Evolutionary conservation across 1,284 basidiomycete genomes (phyloP).

Genomic region (Ustilago loliicola): DNA sequence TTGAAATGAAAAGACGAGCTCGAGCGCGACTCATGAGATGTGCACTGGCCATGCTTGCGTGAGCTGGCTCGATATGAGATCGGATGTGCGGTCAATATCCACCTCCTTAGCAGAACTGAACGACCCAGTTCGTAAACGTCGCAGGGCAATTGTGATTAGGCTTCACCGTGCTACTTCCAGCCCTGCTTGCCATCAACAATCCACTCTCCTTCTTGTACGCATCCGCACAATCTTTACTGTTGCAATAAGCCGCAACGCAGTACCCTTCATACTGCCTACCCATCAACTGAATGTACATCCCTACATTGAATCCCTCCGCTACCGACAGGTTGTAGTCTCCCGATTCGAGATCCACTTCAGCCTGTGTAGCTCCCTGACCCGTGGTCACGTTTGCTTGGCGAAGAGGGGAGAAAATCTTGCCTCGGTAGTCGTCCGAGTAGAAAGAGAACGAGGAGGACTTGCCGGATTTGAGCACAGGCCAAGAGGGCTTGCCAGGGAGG

Average conservation of each 20-base stretch:
- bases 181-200: conserved; percentile 26
- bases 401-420: conserved; percentile 50
- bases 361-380: conserved; percentile 43
- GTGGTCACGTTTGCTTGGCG: conserved; percentile 30
- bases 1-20: not conserved
- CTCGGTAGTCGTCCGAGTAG: conserved; percentile 46
- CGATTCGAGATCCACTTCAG: conserved; percentile 33
- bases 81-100: not conserved
- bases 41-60: not conserved
- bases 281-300: conserved; percentile 30
- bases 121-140: conserved; percentile 37
- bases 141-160: conserved; percentile 54
- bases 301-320: conserved; percentile 47
- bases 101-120: conserved; percentile 45
- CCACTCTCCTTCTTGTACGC: conserved; percentile 42
- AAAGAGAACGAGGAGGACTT: conserved; percentile 34
- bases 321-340: conserved; percentile 51
- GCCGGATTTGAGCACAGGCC: conserved; percentile 33
- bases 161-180: conserved; percentile 25
- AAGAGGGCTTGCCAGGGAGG: conserved; percentile 38
- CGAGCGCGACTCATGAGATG: not conserved
- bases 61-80: not conserved
- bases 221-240: conserved; percentile 30
- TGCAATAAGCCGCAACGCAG: conserved; percentile 42
- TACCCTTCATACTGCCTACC: conserved; percentile 36